phyloP scores from a whole-genome alignment of 140 eudicot genomes.

The Senecio squalidus region DNA sequence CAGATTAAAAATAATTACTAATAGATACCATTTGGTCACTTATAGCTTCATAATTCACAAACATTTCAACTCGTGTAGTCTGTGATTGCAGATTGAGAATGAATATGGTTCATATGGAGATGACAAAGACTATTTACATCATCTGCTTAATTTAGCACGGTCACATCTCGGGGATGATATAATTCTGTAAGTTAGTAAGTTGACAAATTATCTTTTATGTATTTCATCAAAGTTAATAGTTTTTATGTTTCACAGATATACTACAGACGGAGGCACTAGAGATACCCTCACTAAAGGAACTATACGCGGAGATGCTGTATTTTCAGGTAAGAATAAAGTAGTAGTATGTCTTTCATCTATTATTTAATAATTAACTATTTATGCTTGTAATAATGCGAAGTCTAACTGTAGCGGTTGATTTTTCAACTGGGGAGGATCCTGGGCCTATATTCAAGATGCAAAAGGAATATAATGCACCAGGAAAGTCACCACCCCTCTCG shows the following conservation, averaged over 20 bases:
- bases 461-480: constrained; percentile 80
- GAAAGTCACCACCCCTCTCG: constrained; percentile 95
- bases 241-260: constrained; percentile 46
- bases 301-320: constrained; percentile 58
- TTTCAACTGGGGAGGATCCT: constrained; percentile 84
- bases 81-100: constrained; percentile 73
- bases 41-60: constrained; percentile 8
- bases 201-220: background rate
- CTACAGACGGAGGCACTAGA: constrained; percentile 83
- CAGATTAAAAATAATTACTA: background rate
- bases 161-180: constrained; percentile 74
- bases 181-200: constrained; percentile 54
- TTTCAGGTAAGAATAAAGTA: constrained; percentile 49
- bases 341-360: background rate
- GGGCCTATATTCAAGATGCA: constrained; percentile 85
- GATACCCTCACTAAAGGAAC: constrained; percentile 73
- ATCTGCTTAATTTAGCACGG: constrained; percentile 65
- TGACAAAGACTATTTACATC: constrained; percentile 74
- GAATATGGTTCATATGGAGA: constrained; percentile 89
- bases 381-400: constrained; percentile 4
- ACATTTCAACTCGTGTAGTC: constrained; percentile 11
- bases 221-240: background rate
- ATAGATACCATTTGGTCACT: background rate
- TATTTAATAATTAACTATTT: background rate
- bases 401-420: constrained; percentile 68